Evolutionary conservation across 225 moss, liverwort and hornwort species (phyloP), one percentile per base, ranked within the genome.

Genomic region (Asterella californica): DNA sequence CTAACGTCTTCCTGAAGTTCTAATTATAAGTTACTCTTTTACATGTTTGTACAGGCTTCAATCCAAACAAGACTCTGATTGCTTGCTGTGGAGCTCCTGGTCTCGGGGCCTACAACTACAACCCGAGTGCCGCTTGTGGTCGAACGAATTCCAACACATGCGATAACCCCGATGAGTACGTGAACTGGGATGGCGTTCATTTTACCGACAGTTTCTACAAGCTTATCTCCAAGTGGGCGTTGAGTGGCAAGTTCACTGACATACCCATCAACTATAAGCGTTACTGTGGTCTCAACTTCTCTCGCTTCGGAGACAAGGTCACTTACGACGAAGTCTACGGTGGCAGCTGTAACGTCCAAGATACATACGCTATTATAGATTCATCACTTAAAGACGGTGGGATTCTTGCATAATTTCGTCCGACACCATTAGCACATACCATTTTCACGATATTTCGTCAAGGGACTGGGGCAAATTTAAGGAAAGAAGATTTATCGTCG

Each of bases 101-200:
- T 52, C 4, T 42, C 0, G 80, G 71, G 37, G 22, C 48, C 0
- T 36, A 76, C 60, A 84, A 84, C 72, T 84, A 76, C 74, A 84
- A 84, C 36, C 80, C 84, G 0, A 2, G 21, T 4, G 24, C 68
- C 38, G 49, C 77, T 11, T 84, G 84, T 46, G 84, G 84, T 15
- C 57, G 69, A 53, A 45, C 45, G 10, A 61, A 61, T 9, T 82
- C 80, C 29, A 47, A n/a, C n/a, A 15, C 77, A 63, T 87, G 87
- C 69, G 10, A 49, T 17, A 55, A 87, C 59, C 84, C 87, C 24
- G 38, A 82, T 47, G 75, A 84, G 72, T 81, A 82, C 38, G 33
- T 84, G 12, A 84, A 81, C 25, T 95, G 93, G 95, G 95, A 95
- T 33, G 90, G 91, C 0, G 65, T 83, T 32, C 95, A 95, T 42